Percentiles rank a stretch among this genome's conserved stretches.
Conservation (phyloP, 768 basidiomycete genomes). For the Mycena leptocephala region DNA sequence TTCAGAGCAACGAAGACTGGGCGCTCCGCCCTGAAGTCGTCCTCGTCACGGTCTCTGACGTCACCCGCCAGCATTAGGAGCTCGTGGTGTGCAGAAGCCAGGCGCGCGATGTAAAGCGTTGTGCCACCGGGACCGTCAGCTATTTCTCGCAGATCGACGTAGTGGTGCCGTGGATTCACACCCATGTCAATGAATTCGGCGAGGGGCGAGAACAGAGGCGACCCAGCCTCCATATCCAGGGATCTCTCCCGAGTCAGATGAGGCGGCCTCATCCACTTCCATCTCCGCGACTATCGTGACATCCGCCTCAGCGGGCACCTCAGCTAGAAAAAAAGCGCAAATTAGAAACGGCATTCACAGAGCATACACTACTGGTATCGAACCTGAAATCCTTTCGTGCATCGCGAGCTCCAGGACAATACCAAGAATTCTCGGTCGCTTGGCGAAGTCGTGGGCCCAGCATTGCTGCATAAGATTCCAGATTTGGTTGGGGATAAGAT, state of each 20-base stretch:
- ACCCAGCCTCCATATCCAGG: conserved; percentile 58
- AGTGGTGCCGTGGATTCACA: conserved; percentile 58
- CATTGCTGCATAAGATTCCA: conserved; percentile 23
- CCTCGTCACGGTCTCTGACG: conserved; percentile 1
- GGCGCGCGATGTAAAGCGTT: conserved; percentile 49
- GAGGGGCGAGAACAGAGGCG: conserved; percentile 52
- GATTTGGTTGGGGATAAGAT: conserved; percentile 13
- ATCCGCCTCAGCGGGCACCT: too few relatives aligned
- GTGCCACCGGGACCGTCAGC: conserved; percentile 71
- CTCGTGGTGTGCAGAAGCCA: background rate
- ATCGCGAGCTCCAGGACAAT: conserved; percentile 27
- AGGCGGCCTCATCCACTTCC: too few relatives aligned
- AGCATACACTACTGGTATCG: too few relatives aligned
- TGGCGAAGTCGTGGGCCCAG: conserved; percentile 16
- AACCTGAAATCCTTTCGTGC: background rate
- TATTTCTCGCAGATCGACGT: conserved; percentile 65
- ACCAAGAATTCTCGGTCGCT: conserved; percentile 28
- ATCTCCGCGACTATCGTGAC: too few relatives aligned
- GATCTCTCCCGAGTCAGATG: too few relatives aligned
- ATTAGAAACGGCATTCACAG: too few relatives aligned
- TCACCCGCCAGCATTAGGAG: background rate
- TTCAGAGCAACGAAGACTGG: conserved; percentile 67
- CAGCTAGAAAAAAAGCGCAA: background rate
- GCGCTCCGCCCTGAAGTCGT: background rate
- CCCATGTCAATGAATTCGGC: conserved; percentile 56